Conservation (phyloP, 371 early-diverging fungal genomes). For the Zancudomyces culisetae region DNA sequence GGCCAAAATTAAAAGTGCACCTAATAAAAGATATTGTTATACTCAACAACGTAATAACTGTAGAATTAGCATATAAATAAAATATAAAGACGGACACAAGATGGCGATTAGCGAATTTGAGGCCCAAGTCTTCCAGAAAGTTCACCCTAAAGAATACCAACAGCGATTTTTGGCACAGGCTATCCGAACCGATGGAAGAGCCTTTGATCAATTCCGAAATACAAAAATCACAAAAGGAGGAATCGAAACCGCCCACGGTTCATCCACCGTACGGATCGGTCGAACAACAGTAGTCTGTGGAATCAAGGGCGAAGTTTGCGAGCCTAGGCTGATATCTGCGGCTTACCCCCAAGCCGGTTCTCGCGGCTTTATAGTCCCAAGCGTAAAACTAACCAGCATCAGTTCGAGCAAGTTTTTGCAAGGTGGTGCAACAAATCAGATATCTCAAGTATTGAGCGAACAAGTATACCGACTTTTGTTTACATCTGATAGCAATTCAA, state of each 20-base stretch:
- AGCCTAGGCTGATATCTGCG: conserved; percentile 55
- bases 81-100: too few relatives aligned
- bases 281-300: conserved; percentile 82
- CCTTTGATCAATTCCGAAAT: conserved; percentile 35
- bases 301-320: conserved; percentile 85
- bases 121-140: conserved; percentile 17
- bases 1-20: too few relatives aligned
- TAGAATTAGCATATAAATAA: too few relatives aligned
- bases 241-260: conserved; percentile 68
- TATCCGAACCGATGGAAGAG: conserved; percentile 70
- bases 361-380: conserved; percentile 73
- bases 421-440: conserved; percentile 83
- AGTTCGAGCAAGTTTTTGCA: conserved; percentile 63
- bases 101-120: not conserved
- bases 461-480: conserved; percentile 46
- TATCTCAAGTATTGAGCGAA: conserved; percentile 68
- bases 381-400: conserved; percentile 75
- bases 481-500: too few relatives aligned
- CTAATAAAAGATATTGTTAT: too few relatives aligned
- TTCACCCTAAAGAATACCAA: conserved; percentile 78
- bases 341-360: conserved; percentile 39
- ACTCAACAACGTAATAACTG: too few relatives aligned
- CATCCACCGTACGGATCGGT: conserved; percentile 72
- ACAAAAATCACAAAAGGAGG: conserved; percentile 34
- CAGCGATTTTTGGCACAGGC: conserved; percentile 56